Evolutionary conservation across 768 basidiomycete species (phyloP).

Genomic region (Mrakia gelida): DNA sequence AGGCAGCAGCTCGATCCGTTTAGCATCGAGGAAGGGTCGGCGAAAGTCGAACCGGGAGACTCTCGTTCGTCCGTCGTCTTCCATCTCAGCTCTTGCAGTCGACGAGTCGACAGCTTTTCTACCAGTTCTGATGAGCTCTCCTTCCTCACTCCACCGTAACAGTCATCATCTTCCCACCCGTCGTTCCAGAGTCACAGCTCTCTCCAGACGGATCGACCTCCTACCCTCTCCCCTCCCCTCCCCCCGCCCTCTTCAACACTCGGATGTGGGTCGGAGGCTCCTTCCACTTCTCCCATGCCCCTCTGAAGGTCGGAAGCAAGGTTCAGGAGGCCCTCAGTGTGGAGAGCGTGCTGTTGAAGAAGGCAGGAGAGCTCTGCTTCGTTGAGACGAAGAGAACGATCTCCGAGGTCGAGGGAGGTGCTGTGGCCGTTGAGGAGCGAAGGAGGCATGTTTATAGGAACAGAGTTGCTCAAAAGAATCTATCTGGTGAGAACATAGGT

Average conservation of each 20-base stretch:
- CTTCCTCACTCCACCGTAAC: too few relatives aligned
- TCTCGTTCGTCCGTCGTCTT: not conserved
- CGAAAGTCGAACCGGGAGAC: not conserved
- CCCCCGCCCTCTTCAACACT: constrained; percentile 4
- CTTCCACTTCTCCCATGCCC: not conserved
- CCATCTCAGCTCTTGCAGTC: not conserved
- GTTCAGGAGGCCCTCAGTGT: not conserved
- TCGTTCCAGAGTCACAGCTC: not conserved
- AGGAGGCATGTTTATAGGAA: not conserved
- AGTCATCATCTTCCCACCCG: not conserved
- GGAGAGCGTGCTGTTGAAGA: not conserved
- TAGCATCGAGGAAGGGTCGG: not conserved
- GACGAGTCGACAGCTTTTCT: too few relatives aligned
- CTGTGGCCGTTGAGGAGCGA: not conserved
- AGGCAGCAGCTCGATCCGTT: not conserved
- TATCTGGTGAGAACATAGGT: not conserved
- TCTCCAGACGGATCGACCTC: constrained; percentile 5
- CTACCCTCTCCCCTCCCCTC: not conserved
- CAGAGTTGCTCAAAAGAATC: not conserved
- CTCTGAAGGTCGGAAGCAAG: not conserved
- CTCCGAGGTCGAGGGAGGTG: not conserved
- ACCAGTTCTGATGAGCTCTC: too few relatives aligned
- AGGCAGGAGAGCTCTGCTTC: constrained; percentile 1
- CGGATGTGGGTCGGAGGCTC: constrained; percentile 11
- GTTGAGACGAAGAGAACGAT: constrained; percentile 4